These are phyloP conservation scores for Balakata baccata DNA, from an alignment of 345 rosid species.

Conservation along the genomic window DNA sequence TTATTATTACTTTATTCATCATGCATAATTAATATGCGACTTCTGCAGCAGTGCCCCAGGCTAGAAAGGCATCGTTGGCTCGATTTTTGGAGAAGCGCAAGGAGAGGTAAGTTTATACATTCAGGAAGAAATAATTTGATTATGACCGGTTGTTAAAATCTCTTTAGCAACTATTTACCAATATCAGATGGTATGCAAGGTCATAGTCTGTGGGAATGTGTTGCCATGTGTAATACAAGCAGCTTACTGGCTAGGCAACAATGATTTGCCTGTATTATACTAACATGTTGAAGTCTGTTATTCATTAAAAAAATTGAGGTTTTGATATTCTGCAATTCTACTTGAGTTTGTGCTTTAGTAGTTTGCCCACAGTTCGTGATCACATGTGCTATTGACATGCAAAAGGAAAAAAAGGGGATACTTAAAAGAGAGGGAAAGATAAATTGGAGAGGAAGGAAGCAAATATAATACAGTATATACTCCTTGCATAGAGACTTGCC, in stretches of 20 bases:
- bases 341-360: background rate
- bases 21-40: conserved; percentile 5
- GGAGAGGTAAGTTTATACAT: conserved; percentile 54
- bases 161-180: background rate
- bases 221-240: background rate
- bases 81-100: conserved; percentile 95
- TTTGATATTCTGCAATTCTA: background rate
- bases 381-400: too few species aligned
- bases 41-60: conserved; percentile 62
- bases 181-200: background rate
- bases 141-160: too few species aligned
- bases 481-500: too few species aligned
- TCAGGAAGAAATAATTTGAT: background rate
- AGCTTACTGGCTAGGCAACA: background rate
- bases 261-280: background rate
- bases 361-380: too few species aligned
- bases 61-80: conserved; percentile 93
- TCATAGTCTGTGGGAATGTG: background rate
- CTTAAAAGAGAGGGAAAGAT: too few species aligned
- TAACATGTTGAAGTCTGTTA: background rate
- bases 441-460: too few species aligned
- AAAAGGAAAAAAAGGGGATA: too few species aligned
- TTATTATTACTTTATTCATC: background rate
- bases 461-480: too few species aligned
- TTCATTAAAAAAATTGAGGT: background rate